Conservation (phyloP, 805 yeast species). For the Blastobotrys muscicola region DNA sequence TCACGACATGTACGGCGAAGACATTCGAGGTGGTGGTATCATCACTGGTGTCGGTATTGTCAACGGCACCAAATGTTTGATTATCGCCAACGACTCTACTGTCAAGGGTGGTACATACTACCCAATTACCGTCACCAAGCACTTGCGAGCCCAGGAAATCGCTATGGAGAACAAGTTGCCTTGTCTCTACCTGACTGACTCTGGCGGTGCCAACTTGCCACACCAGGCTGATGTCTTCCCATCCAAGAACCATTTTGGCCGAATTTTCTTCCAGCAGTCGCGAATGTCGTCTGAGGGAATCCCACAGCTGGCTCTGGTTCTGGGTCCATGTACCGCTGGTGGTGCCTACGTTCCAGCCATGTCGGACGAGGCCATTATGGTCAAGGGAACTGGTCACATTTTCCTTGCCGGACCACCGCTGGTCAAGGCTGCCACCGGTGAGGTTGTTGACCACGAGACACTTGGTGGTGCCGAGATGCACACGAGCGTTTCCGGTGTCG, state of each 20-base stretch:
- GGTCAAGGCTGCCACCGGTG: constrained; percentile 29
- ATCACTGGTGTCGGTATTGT: constrained; percentile 27
- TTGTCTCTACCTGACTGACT: constrained; percentile 24
- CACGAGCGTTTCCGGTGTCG: constrained; percentile 24
- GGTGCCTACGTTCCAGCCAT: constrained; percentile 29
- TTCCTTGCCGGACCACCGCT: constrained; percentile 28
- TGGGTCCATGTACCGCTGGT: constrained; percentile 29
- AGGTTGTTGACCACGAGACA: constrained; percentile 24
- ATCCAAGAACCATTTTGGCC: constrained; percentile 27
- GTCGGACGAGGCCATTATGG: constrained; percentile 27
- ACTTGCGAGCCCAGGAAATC: constrained; percentile 26
- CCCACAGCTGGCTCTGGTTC: constrained; percentile 25
- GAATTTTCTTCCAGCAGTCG: constrained; percentile 26
- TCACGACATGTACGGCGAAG: constrained; percentile 24
- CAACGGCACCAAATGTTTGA: constrained; percentile 22
- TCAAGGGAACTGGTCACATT: constrained; percentile 25
- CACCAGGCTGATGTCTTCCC: constrained; percentile 29
- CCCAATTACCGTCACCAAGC: constrained; percentile 27
- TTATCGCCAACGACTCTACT: constrained; percentile 26
- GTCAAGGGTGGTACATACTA: constrained; percentile 29
- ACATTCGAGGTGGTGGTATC: constrained; percentile 27
- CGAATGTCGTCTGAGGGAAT: constrained; percentile 23
- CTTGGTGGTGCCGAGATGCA: constrained; percentile 28
- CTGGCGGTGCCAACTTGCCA: constrained; percentile 28
- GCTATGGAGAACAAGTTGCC: constrained; percentile 25